phyloP scores from a whole-genome alignment of 306 rosid genomes.

The Inga oerstediana region DNA sequence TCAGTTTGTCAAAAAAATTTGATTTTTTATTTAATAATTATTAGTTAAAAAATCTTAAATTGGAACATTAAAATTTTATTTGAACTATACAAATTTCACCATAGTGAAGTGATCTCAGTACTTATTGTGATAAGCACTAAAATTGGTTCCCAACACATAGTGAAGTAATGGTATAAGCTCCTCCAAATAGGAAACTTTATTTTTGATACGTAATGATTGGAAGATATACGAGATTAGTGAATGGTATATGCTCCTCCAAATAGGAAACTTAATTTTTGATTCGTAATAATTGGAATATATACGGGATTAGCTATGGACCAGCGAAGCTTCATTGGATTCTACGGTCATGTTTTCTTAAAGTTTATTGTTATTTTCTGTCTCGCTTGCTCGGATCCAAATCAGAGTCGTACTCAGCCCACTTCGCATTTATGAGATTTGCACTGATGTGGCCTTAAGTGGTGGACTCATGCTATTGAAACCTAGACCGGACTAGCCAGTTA shows the following conservation, averaged over 20 bases:
- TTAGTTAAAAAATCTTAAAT: too few relatives aligned
- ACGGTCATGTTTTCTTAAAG: neutral
- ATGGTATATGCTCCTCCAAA: too few relatives aligned
- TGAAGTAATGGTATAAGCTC: too few relatives aligned
- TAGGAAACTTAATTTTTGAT: neutral
- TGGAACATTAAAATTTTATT: too few relatives aligned
- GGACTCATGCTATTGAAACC: too few relatives aligned
- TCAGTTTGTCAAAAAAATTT: too few relatives aligned
- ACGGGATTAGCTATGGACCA: conserved; percentile 20
- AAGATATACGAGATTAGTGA: neutral
- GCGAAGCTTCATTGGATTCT: conserved; percentile 54
- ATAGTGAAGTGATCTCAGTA: too few relatives aligned
- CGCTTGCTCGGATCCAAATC: neutral
- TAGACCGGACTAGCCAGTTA: too few relatives aligned
- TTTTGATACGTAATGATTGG: conserved; percentile 5
- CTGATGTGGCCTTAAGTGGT: neutral
- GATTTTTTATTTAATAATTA: too few relatives aligned
- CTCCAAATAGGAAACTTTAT: neutral
- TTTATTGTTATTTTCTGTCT: neutral
- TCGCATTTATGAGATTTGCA: neutral
- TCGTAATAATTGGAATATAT: conserved; percentile 1
- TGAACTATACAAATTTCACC: too few relatives aligned
- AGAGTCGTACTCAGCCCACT: neutral
- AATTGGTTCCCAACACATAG: too few relatives aligned
- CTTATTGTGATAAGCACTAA: too few relatives aligned